A percentile compares a stretch with the other conserved stretches of the same genome.
These are phyloP conservation scores for Harrya chromipes DNA, from an alignment of 768 basidiomycete species.

Conservation along the genomic window DNA sequence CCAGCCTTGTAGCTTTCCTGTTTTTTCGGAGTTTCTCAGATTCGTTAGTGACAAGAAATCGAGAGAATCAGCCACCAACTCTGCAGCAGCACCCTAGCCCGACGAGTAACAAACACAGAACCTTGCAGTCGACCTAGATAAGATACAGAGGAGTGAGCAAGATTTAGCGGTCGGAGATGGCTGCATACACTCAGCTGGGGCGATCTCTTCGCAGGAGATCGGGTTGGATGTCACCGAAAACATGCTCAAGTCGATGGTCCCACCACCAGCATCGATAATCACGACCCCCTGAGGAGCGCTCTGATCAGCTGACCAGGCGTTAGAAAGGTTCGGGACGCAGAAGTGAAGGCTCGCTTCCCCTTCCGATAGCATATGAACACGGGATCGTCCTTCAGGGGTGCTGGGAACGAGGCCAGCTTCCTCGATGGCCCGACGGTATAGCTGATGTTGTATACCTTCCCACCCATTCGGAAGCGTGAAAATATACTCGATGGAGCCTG, in stretches of 20 bases:
- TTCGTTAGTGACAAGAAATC: background rate
- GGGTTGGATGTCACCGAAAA: conserved; percentile 25
- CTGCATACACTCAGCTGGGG: conserved; percentile 27
- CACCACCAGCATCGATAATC: conserved; percentile 43
- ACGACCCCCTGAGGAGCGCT: conserved; percentile 33
- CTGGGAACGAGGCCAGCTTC: conserved; percentile 21
- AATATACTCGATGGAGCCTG: conserved; percentile 16
- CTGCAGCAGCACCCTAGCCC: conserved; percentile 34
- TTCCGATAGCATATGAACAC: conserved; percentile 22
- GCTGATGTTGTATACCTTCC: conserved; percentile 23
- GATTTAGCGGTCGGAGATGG: background rate
- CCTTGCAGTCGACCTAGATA: conserved; percentile 42
- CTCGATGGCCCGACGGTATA: conserved; percentile 21
- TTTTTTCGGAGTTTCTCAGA: background rate
- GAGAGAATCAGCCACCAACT: conserved; percentile 20
- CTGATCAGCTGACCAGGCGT: background rate
- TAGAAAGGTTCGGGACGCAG: conserved; percentile 41
- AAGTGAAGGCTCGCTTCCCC: conserved; percentile 24
- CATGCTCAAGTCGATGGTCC: conserved; percentile 36
- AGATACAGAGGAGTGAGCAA: background rate
- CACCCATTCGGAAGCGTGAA: conserved; percentile 30
- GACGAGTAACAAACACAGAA: conserved; percentile 45
- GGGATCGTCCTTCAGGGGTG: conserved; percentile 4
- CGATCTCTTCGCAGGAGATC: conserved; percentile 31
- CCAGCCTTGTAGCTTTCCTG: conserved; percentile 7